phyloP scores from a whole-genome alignment of 225 moss, liverwort and hornwort genomes.

The Pseudisothecium myosuroides region DNA sequence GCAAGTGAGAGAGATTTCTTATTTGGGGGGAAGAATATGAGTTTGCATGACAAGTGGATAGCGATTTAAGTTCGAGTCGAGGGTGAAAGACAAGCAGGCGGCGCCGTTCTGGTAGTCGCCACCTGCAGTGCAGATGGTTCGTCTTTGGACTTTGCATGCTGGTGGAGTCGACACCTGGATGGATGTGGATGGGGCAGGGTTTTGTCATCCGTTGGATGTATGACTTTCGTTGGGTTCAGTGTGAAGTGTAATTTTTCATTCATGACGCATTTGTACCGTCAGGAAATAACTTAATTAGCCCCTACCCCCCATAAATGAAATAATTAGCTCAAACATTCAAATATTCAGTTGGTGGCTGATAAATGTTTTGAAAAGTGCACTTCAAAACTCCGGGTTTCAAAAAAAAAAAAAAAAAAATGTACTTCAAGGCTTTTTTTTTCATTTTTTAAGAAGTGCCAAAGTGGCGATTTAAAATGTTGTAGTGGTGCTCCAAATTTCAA shows the following conservation, averaged over 20 bases:
- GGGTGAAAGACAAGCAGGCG: background rate
- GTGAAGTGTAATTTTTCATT: background rate
- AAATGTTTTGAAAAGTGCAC: background rate
- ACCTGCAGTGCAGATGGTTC: background rate
- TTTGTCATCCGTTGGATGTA: background rate
- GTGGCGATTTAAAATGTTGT: too few relatives aligned
- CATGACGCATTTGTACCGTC: background rate
- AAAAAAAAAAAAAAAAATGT: too few relatives aligned
- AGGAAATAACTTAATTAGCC: background rate
- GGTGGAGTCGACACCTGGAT: background rate
- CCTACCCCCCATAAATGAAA: too few relatives aligned
- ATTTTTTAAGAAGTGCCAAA: too few relatives aligned
- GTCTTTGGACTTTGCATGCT: too few relatives aligned
- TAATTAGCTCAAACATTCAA: background rate
- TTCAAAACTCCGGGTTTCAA: too few relatives aligned
- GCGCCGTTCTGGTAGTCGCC: background rate
- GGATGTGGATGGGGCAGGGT: background rate
- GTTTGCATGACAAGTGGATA: background rate
- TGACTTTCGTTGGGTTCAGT: background rate
- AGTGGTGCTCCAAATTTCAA: too few relatives aligned
- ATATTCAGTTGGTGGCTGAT: background rate
- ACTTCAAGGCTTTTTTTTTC: too few relatives aligned
- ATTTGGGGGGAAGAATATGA: background rate
- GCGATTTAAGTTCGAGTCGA: background rate
- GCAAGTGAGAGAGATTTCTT: background rate